Evolutionary conservation across 805 yeast species (phyloP).

Genomic region (Hanseniaspora taiwanica): DNA sequence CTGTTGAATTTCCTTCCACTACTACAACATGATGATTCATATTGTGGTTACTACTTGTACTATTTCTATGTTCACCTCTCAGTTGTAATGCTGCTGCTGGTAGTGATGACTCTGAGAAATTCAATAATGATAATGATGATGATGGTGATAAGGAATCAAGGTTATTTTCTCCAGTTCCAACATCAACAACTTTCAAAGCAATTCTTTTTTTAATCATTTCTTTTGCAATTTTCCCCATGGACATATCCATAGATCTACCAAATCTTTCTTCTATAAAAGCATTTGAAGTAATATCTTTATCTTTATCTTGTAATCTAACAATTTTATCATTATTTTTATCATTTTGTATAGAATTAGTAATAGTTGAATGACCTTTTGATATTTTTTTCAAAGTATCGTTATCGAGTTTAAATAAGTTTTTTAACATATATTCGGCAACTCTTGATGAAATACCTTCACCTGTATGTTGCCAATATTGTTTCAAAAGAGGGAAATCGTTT

Average conservation of each 20-base stretch:
- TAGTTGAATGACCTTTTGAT: background rate
- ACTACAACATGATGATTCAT: background rate
- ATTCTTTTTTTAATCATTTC: conserved; percentile 61
- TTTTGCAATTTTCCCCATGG: conserved; percentile 66
- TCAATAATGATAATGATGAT: background rate
- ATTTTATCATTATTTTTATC: conserved; percentile 1
- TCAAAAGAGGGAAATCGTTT: conserved; percentile 47
- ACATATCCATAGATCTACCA: conserved; percentile 76
- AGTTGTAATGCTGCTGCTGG: too few species aligned
- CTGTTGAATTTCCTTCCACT: background rate
- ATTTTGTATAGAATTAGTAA: background rate
- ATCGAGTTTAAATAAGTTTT: conserved; percentile 36
- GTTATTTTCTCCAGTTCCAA: too few species aligned
- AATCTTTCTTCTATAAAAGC: conserved; percentile 60
- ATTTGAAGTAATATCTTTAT: background rate
- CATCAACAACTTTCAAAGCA: conserved; percentile 45
- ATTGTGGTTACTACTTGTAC: background rate
- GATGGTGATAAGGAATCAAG: too few species aligned
- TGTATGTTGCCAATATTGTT: conserved; percentile 90
- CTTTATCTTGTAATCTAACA: background rate
- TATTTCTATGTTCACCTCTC: too few species aligned
- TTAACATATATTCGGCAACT: conserved; percentile 69
- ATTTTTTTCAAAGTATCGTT: conserved; percentile 12
- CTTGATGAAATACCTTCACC: conserved; percentile 96
- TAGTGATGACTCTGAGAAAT: background rate